Conservation (phyloP, 495 filamentous ascomycete genomes). For the Thermothielavioides terrestris region DNA sequence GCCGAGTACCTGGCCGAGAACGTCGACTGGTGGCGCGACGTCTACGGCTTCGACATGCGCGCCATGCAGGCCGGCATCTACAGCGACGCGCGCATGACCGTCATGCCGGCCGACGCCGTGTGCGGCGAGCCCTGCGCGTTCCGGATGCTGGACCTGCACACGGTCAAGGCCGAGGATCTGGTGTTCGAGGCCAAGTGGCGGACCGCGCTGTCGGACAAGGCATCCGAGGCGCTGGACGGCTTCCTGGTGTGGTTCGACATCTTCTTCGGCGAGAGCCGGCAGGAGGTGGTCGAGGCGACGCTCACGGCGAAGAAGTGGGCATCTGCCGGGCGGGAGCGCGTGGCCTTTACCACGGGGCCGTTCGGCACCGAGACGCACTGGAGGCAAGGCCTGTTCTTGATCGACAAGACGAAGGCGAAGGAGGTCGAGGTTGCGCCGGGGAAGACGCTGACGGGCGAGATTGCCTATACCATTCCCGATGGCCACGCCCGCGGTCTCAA, state of each 20-base stretch:
- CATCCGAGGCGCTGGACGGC: slow-evolving; percentile 56
- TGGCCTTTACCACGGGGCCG: slow-evolving; percentile 72
- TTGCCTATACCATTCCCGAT: slow-evolving; percentile 40
- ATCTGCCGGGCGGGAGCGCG: slow-evolving; percentile 33
- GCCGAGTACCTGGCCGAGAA: slow-evolving; percentile 85
- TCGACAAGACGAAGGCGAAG: slow-evolving; percentile 27
- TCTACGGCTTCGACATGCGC: slow-evolving; percentile 95
- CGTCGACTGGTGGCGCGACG: slow-evolving; percentile 92
- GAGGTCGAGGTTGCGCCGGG: slow-evolving; percentile 23
- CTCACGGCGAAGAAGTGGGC: slow-evolving; percentile 25
- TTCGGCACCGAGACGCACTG: slow-evolving; percentile 74
- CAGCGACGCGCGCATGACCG: slow-evolving; percentile 76
- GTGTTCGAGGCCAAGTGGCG: slow-evolving; percentile 63
- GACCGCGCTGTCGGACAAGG: slow-evolving; percentile 27
- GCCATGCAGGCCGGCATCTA: slow-evolving; percentile 79
- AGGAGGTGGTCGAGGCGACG: slow-evolving; percentile 24
- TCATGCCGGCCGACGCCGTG: slow-evolving; percentile 66
- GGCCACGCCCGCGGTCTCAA: slow-evolving; percentile 41
- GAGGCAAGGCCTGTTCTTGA: slow-evolving; percentile 64
- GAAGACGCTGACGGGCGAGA: slow-evolving; percentile 34
- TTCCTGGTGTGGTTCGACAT: slow-evolving; percentile 76
- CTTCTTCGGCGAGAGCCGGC: slow-evolving; percentile 53
- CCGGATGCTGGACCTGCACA: slow-evolving; percentile 72
- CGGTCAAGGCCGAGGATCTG: slow-evolving; percentile 61
- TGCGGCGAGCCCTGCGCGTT: slow-evolving; percentile 70